These are phyloP conservation scores for Neckera pumila DNA, from an alignment of 225 moss, liverwort and hornwort genomes.

Conservation along the genomic window DNA sequence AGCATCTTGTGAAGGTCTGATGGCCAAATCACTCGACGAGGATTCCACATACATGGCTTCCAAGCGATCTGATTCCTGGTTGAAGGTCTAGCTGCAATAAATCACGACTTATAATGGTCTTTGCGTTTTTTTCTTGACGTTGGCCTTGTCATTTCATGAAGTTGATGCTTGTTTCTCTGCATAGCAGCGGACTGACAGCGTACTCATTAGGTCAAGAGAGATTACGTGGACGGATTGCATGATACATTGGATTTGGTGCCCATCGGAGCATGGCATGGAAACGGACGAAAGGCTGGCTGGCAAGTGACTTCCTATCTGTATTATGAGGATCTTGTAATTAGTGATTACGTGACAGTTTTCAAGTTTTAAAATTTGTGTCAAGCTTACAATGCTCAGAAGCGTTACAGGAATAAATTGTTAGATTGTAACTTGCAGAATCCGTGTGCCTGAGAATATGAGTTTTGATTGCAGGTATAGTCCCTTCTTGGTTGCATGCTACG, in stretches of 20 bases:
- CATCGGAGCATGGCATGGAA: conserved; percentile 96
- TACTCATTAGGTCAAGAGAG: conserved; percentile 58
- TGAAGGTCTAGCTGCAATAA: conserved; percentile 45
- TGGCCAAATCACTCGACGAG: conserved; percentile 72
- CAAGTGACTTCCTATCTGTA: conserved; percentile 13
- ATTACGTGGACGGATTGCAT: conserved; percentile 86
- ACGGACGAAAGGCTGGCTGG: conserved; percentile 95
- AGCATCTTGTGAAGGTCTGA: conserved; percentile 89
- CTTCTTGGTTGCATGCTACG: conserved; percentile 82
- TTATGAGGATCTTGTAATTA: neutral
- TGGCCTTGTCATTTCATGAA: neutral
- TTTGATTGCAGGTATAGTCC: conserved; percentile 75
- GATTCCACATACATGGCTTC: conserved; percentile 84
- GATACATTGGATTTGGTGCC: conserved; percentile 85
- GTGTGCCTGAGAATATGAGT: neutral
- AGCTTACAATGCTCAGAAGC: neutral
- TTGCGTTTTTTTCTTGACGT: neutral
- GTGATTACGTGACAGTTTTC: neutral
- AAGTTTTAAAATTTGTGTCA: neutral
- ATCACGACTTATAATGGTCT: neutral
- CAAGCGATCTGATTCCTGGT: conserved; percentile 88
- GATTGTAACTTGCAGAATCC: neutral
- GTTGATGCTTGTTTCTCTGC: neutral
- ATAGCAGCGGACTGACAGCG: neutral
- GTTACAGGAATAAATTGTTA: neutral